Percentiles rank a stretch among this genome's conserved stretches.
Evolutionary conservation across 2,329 filamentous ascomycete species (phyloP).

Genomic region (Akanthomyces lecanii): DNA sequence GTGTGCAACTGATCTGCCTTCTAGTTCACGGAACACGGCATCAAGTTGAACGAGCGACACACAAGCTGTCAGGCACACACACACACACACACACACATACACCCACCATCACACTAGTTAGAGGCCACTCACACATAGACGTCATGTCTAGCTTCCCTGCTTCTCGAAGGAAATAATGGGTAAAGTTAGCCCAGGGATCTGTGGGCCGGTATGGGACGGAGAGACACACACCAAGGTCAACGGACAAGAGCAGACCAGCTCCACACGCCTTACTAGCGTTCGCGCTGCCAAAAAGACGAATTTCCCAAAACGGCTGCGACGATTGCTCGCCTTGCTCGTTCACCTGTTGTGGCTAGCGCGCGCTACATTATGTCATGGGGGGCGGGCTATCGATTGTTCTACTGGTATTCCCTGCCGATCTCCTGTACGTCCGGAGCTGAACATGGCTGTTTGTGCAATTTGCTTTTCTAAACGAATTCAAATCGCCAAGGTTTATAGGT

Average conservation of each 20-base stretch:
- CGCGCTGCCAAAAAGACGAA: slow-evolving; percentile 4
- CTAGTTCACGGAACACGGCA: slow-evolving; percentile 12
- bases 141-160: background rate
- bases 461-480: background rate
- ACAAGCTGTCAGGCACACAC: slow-evolving; percentile 4
- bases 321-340: background rate
- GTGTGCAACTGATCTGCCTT: background rate
- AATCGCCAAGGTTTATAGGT: background rate
- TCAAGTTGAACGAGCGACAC: slow-evolving; percentile 11
- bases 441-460: background rate
- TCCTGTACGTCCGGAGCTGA: background rate
- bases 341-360: slow-evolving; percentile 5
- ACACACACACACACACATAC: background rate
- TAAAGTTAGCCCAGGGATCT: background rate
- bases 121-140: background rate
- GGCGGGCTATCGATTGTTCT: background rate
- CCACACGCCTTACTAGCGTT: background rate
- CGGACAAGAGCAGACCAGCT: background rate
- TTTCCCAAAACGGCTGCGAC: slow-evolving; percentile 10
- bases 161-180: slow-evolving; percentile 12
- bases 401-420: background rate
- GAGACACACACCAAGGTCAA: background rate
- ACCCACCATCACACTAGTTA: background rate
- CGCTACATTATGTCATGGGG: slow-evolving; percentile 4
- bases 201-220: background rate